Evolutionary conservation across 345 rosid species (phyloP), one percentile per base, ranked within the genome.

Genomic region (Brassica incana): DNA sequence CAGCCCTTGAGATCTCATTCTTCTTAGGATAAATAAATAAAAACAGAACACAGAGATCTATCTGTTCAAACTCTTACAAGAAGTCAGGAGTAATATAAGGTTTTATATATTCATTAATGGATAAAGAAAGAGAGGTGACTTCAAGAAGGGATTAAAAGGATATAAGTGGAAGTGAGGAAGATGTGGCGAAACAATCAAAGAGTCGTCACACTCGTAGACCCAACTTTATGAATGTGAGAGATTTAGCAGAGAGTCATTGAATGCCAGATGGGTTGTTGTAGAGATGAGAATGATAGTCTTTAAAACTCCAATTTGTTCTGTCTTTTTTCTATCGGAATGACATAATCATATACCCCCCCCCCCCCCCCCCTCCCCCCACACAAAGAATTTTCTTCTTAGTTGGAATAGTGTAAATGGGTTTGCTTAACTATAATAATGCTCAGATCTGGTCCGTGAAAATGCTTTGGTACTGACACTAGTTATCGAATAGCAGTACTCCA

Each of bases 1-100:
- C 0, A 71, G 38, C 0, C 87, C 56, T 72, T 59, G 75, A 79
- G 97, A 90, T 85, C 91, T 91, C 97, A 3, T 36, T 38, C 64
- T 61, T 72, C 9, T 56, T 4, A 14, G 8, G 61, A 6, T 15
- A n/a, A 32, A 16, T 45, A 45, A 45, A 45, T 45, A n/a, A 8
- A 0, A 20, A 5, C 9, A 4, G 8, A 9, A 38, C 12, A 78
- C 30, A 67, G 63, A 79, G 67, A 59, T 67, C 5, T 73, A 5
- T 68, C 6, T 54, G 60, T 54, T 11, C 25, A 40, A 54, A 32
- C 23, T 45, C 5, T n/a, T 16, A 50, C 8, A 18, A 20, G 5
- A 18, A 76, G 43, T 23, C 25, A 61, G 27, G 69, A 68, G 25
- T 12, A 38, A 40, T 61, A 23, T 67, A 65, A 67, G 16, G 32